Percentiles rank a stretch among this genome's conserved stretches.
Evolutionary conservation across 2,329 filamentous ascomycete species (phyloP).

Genomic region (Trichocomaceae sp.): DNA sequence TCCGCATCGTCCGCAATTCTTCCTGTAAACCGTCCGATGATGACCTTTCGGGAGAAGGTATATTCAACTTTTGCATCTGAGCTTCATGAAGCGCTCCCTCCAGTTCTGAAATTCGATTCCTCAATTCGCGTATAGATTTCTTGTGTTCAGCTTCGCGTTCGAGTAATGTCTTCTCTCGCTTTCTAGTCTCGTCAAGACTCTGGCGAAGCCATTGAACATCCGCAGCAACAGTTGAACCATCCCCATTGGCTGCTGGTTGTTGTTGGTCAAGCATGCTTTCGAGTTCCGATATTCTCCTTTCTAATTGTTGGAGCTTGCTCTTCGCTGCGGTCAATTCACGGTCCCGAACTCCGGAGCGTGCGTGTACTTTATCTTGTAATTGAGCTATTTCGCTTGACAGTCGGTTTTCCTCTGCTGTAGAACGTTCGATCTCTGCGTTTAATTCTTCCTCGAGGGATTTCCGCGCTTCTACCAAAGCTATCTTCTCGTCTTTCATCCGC

Average conservation of each 20-base stretch:
- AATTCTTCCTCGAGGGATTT: slow-evolving; percentile 57
- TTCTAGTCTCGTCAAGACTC: slow-evolving; percentile 57
- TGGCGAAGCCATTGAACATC: slow-evolving; percentile 57
- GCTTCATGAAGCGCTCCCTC: slow-evolving; percentile 62
- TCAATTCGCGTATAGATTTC: slow-evolving; percentile 56
- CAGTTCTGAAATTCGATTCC: slow-evolving; percentile 59
- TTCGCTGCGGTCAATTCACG: slow-evolving; percentile 49
- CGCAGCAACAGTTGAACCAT: slow-evolving; percentile 27
- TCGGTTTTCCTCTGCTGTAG: slow-evolving; percentile 59
- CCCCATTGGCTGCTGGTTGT: slow-evolving; percentile 39
- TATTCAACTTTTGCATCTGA: slow-evolving; percentile 45
- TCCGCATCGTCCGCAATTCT: slow-evolving; percentile 54
- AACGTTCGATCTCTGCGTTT: slow-evolving; percentile 60
- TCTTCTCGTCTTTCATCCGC: slow-evolving; percentile 59
- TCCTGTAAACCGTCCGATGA: slow-evolving; percentile 37
- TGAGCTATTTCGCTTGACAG: slow-evolving; percentile 44
- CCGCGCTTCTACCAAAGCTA: slow-evolving; percentile 50
- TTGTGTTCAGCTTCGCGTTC: slow-evolving; percentile 61
- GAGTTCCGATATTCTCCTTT: slow-evolving; percentile 47
- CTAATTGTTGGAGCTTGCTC: slow-evolving; percentile 59
- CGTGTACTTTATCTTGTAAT: slow-evolving; percentile 47
- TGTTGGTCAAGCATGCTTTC: slow-evolving; percentile 51
- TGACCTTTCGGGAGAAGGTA: slow-evolving; percentile 50
- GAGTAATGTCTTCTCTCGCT: slow-evolving; percentile 58
- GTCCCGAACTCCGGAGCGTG: slow-evolving; percentile 36